Evolutionary conservation across 257 asterid species (phyloP).

Genomic region (Lycium barbarum): DNA sequence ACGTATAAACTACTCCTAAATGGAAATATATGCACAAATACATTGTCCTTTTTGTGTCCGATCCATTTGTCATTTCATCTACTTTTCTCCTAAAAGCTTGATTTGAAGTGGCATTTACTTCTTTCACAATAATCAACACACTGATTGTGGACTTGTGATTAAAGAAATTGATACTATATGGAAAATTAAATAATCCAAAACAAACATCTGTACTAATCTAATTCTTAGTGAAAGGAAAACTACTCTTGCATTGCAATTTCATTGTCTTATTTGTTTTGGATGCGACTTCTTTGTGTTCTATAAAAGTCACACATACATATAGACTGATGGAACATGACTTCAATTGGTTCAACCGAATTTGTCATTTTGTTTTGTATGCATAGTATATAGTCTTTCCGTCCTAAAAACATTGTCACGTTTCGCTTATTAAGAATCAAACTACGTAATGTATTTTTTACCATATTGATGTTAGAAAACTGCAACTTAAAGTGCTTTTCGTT

Average conservation of each 20-base stretch:
- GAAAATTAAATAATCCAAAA: background rate
- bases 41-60: background rate
- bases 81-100: background rate
- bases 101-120: background rate
- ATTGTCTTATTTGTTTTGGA: background rate
- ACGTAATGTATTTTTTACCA: no score
- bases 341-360: no score
- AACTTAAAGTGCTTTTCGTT: no score
- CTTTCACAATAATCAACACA: background rate
- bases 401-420: no score
- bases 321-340: no score
- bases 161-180: no score
- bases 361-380: no score
- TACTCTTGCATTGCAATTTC: background rate
- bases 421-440: no score
- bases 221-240: background rate
- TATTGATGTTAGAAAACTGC: no score
- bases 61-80: background rate
- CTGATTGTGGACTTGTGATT: background rate
- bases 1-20: no score
- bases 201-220: background rate
- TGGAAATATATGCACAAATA: no score
- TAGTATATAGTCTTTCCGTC: no score
- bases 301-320: background rate
- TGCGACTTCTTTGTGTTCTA: background rate